Evolutionary conservation across 345 rosid genomes (phyloP), one percentile per base, ranked within the genome.

Genomic region (Angophora floribunda): DNA sequence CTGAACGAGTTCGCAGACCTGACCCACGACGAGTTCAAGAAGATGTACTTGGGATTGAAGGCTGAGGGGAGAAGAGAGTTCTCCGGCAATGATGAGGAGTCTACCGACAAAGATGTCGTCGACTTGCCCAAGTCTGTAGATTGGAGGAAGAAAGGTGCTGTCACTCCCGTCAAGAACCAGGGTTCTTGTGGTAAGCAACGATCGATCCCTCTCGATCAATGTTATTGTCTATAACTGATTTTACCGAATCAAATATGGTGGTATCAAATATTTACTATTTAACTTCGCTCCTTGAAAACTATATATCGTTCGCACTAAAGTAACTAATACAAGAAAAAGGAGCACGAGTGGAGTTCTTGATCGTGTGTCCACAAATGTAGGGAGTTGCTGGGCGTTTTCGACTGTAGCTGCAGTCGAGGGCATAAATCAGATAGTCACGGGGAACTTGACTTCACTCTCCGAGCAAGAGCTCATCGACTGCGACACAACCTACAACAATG

Each of bases 71-170:
- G 91, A 32, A 89, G 90, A 30, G 90, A 86, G 70, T 88, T 88
- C 36, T 79, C 91, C 14, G 86, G 28, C 26, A 89, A 51, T 13
- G 75, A 51, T 52, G 90, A 51, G 19, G 94, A 92, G 55, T 93
- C 92, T 47, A 88, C 87, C 75, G 93, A 93, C 44, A 87, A 87
- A 89, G 92, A 80, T 89, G 93, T 92, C 9, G 88, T 85, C 78
- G 92, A 90, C 65, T 89, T 94, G 89, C 98, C 97, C 45, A 90
- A 93, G 90, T 92, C 97, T 1, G 92, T 96, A 12, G 99, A 96
- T 85, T 97, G 99, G 99, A 96, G 99, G 87, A 92, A 91, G 89
- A 93, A 95, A 89, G 96, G 98, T 7, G 98, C 96, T 19, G 96
- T 96, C 26, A 90, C 97, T 59, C 87, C 93, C 4, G 92, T 97